Evolutionary conservation across 2,329 filamentous ascomycete genomes (phyloP).

Genomic region (Trichoderma cornu-damae): DNA sequence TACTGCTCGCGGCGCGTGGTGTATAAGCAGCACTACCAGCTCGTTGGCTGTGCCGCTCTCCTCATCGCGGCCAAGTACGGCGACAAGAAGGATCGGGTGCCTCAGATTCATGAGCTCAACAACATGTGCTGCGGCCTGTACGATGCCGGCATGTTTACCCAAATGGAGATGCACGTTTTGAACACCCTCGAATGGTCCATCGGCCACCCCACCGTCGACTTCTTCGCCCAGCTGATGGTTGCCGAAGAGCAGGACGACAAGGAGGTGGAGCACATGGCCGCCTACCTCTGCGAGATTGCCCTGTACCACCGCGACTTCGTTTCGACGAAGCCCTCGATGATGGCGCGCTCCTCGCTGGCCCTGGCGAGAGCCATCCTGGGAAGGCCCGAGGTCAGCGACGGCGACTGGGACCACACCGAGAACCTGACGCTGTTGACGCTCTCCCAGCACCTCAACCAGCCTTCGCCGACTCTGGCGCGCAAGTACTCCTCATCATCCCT

Average conservation of each 20-base stretch:
- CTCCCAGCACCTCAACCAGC: constrained; percentile 55
- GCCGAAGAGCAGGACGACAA: constrained; percentile 72
- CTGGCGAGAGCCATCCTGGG: constrained; percentile 81
- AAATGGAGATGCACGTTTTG: constrained; percentile 99
- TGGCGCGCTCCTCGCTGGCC: constrained; percentile 82
- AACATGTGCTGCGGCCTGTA: constrained; percentile 99
- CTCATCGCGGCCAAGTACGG: constrained; percentile 98
- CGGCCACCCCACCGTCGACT: constrained; percentile 92
- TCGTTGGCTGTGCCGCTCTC: constrained; percentile 92
- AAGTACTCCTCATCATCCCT: constrained; percentile 54
- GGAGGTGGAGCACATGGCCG: constrained; percentile 89
- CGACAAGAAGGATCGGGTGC: constrained; percentile 98
- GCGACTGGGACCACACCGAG: constrained; percentile 71
- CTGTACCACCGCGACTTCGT: constrained; percentile 97
- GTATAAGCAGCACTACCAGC: constrained; percentile 98
- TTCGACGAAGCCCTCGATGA: constrained; percentile 81
- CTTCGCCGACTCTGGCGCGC: constrained; percentile 52
- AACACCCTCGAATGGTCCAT: constrained; percentile 96
- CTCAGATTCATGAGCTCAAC: constrained; percentile 92
- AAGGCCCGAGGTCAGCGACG: constrained; percentile 68
- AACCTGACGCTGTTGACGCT: constrained; percentile 58
- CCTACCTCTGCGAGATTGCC: constrained; percentile 91
- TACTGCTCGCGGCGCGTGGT: constrained; percentile 98
- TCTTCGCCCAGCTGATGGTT: constrained; percentile 83
- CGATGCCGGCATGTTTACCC: constrained; percentile 98